Conservation (phyloP, 2,329 filamentous ascomycete genomes). For the Alternaria sp. region DNA sequence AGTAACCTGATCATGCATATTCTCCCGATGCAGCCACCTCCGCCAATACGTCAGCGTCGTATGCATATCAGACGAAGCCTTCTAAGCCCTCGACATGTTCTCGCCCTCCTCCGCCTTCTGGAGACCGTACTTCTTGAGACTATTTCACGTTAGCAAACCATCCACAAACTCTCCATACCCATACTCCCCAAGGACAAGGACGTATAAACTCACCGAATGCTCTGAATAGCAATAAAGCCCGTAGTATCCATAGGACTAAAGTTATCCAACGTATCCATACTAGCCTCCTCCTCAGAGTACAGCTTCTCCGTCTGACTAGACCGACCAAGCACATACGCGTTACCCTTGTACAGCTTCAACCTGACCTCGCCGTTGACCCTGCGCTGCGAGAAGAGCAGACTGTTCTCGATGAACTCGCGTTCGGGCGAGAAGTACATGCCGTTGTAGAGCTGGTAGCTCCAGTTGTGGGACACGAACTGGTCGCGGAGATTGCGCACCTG, state of each 20-base stretch:
- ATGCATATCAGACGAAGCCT: background rate
- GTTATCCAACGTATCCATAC: conserved; percentile 74
- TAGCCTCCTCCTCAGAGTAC: conserved; percentile 69
- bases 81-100: conserved; percentile 34
- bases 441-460: conserved; percentile 61
- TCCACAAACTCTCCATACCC: too few relatives aligned
- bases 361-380: conserved; percentile 60
- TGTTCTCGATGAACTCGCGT: conserved; percentile 73
- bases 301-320: conserved; percentile 71
- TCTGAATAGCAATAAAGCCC: conserved; percentile 73
- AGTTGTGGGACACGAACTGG: conserved; percentile 67
- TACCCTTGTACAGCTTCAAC: conserved; percentile 71
- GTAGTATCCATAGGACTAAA: conserved; percentile 71
- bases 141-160: background rate
- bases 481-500: conserved; percentile 73
- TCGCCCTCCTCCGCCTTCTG: conserved; percentile 47
- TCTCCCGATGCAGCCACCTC: background rate
- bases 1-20: background rate
- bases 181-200: too few relatives aligned
- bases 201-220: conserved; percentile 52
- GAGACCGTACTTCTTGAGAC: conserved; percentile 52
- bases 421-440: conserved; percentile 74
- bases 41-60: background rate
- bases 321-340: conserved; percentile 65
- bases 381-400: conserved; percentile 50